Base-by-base conservation (phyloP, 179 eudicot genomes). In the Beta lomatogona region DNA sequence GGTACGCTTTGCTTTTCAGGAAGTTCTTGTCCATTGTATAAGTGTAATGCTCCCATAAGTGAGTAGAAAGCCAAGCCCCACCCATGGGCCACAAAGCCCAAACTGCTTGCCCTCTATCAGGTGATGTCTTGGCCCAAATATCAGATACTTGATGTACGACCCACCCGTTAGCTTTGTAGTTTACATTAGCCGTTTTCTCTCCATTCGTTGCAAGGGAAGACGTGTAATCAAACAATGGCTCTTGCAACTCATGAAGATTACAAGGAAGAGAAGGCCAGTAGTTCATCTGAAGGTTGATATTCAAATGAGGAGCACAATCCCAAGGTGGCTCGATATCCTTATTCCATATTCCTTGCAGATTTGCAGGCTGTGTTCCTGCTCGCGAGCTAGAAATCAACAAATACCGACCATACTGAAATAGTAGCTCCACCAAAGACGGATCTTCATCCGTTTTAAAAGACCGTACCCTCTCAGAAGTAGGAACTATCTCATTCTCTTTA, bases 31-130 rank as follows among this genome's bases (percentile, higher is more conserved):
- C 94, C 93, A 88, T 77, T 44, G 94, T 93, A 77, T 84, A 93
- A 61, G 90, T 81, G 83, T 91, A 95, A 78, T 95, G 95, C 82
- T 93, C 98, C 98, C 98, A 95, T 28, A 93, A 83, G 88, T 95
- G 98, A 45, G 97, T 95, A 73, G 92, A 89, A 73, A 93, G 87
- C 98, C 98, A 94, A 41, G 97, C 97, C 63, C 97, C 98, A 58
- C 98, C 98, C 98, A 94, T 93, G 4, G 90, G 97, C 98, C 97
- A 94, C 55, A 93, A 77, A 9, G 94, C 91, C 97, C 97, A 92
- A 48, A 91, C 91, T 41, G 97, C 91, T 46, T 83, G 63, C 77
- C 98, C 97, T 67, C 85, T 71, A 80, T 92, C 91, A 8, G 96
- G 92, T 65, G 91, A 89, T 50, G 97, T 91, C 90, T 92, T 94